Base-by-base conservation (phyloP, 768 basidiomycete genomes). In the Auriculariales sp. region DNA sequence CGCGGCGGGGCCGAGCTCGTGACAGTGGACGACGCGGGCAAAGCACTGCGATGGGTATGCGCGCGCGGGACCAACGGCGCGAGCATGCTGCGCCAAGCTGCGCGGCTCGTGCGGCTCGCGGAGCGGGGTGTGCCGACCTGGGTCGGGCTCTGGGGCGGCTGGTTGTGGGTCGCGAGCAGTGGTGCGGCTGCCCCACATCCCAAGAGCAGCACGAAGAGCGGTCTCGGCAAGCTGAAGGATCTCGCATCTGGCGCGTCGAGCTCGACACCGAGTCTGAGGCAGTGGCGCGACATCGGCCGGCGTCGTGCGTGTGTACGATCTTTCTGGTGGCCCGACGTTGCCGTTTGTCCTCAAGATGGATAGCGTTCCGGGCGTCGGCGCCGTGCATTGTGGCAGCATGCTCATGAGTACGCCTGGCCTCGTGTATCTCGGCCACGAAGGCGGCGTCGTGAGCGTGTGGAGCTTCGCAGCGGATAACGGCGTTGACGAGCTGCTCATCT, bases 341-440 rank as follows among this genome's bases (percentile, higher is more conserved):
- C 70, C 73, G 22, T 67, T 77, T 2, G 59, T 84, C 11, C 59
- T 78, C 36, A 82, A 85, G 2, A 72, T 69, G 1, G 83, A 86
- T 35, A n/a, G n/a, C n/a, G n/a, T n/a, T n/a, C n/a, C n/a, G n/a
- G 76, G 79, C 49, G 75, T 86, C 4, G 94, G 93, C 0, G 73
- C 86, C 1, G 84, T 97, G 17, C 88, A 86, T 0, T 78, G 80
- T 29, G 89, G 83, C 0, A 78, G 91, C 0, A 67, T 87, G 28
- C 62, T 97, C 5, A 81, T 86, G 0, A 74, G 79, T 1, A 69
- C 76, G 17, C 80, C 81, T 0, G 70, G 74, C 2, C 63, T 69
- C 27, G 83, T 88, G 32, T 95, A 82, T 57, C 68, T 99, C 29
- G 91, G 86, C 0, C 94, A 99, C 57, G 93, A 98, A 62, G 91